Conservation (phyloP, 495 filamentous ascomycete genomes). For the Talaromyces adpressus region DNA sequence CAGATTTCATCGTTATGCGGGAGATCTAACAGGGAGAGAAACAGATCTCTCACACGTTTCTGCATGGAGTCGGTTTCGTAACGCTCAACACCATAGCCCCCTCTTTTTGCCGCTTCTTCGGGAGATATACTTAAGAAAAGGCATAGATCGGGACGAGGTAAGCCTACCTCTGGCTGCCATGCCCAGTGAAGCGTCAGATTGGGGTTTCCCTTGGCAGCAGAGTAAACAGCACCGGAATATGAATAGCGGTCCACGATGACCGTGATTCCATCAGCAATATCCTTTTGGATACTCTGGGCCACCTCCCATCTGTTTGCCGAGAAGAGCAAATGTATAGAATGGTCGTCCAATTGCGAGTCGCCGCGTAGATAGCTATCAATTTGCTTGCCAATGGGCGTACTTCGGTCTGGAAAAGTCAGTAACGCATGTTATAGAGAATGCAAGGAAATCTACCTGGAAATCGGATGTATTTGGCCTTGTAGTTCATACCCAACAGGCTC, state of each 20-base stretch:
- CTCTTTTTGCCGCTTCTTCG: slow-evolving; percentile 62
- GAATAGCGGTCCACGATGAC: slow-evolving; percentile 91
- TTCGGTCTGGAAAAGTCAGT: slow-evolving; percentile 54
- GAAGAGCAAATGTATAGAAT: slow-evolving; percentile 91
- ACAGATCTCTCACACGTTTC: slow-evolving; percentile 66
- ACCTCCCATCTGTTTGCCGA: slow-evolving; percentile 94
- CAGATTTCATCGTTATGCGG: slow-evolving; percentile 29
- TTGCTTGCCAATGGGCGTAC: slow-evolving; percentile 80
- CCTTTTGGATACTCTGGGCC: slow-evolving; percentile 54
- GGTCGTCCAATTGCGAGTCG: slow-evolving; percentile 72
- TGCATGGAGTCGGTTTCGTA: slow-evolving; percentile 89
- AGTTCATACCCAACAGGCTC: slow-evolving; percentile 53
- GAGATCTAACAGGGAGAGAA: slow-evolving; percentile 40
- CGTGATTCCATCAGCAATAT: slow-evolving; percentile 58
- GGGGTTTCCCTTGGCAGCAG: slow-evolving; percentile 79
- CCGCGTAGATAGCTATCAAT: slow-evolving; percentile 82
- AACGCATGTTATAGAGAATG: background rate
- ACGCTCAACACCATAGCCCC: slow-evolving; percentile 80
- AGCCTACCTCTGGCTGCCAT: slow-evolving; percentile 71
- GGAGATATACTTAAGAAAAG: slow-evolving; percentile 77
- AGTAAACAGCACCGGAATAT: slow-evolving; percentile 88
- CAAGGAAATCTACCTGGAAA: slow-evolving; percentile 67
- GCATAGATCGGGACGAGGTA: slow-evolving; percentile 82
- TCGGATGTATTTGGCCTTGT: slow-evolving; percentile 63
- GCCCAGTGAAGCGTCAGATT: slow-evolving; percentile 69